A percentile compares a stretch with the other conserved stretches of the same genome.
Evolutionary conservation across 2,329 filamentous ascomycete genomes (phyloP).

Genomic region (Cladophialophora exuberans): DNA sequence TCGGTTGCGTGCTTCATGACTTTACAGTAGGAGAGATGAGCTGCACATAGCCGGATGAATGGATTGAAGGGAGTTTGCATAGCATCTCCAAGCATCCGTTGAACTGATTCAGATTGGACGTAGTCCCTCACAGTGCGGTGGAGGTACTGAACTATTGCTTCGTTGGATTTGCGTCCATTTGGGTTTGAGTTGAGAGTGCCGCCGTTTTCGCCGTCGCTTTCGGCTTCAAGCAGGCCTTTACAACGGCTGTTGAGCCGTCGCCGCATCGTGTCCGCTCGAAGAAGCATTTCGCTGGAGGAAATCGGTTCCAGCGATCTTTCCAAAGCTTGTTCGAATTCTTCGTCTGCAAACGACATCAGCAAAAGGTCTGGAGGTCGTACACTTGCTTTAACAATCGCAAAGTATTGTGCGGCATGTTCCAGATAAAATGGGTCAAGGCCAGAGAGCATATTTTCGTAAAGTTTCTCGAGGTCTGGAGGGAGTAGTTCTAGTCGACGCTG

Average conservation of each 20-base stretch:
- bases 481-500: not conserved
- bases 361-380: not conserved
- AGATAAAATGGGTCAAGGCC: not conserved
- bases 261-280: not conserved
- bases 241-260: not conserved
- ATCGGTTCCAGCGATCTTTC: not conserved
- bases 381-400: not conserved
- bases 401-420: not conserved
- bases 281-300: not conserved
- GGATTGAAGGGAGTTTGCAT: too few species aligned
- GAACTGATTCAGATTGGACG: too few species aligned
- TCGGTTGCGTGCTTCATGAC: too few species aligned
- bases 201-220: not conserved
- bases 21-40: too few species aligned
- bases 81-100: too few species aligned
- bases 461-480: not conserved
- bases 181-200: not conserved
- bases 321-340: not conserved
- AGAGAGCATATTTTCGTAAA: not conserved
- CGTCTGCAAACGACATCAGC: not conserved
- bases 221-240: not conserved
- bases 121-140: not conserved
- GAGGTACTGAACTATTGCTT: not conserved
- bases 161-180: too few species aligned
- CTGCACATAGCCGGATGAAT: too few species aligned